A percentile compares a stretch with the other conserved stretches of the same genome.
These are phyloP conservation scores for Candida koratica DNA, from an alignment of 805 yeast genomes.

Conservation along the genomic window DNA sequence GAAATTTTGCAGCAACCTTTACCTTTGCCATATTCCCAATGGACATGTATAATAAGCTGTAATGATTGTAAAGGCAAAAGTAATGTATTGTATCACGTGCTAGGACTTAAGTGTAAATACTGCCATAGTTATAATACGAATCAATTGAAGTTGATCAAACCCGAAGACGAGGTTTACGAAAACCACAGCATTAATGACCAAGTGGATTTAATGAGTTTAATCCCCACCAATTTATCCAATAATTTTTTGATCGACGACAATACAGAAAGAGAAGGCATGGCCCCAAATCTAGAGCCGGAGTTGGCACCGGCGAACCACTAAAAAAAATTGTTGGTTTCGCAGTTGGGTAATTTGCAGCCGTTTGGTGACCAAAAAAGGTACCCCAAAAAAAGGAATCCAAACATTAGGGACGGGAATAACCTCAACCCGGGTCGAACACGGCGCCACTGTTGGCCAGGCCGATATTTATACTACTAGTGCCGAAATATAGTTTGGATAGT, in stretches of 20 bases:
- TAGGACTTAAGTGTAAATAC: slow-evolving; percentile 84
- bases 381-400: no score
- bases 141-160: slow-evolving; percentile 66
- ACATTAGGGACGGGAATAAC: neutral
- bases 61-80: slow-evolving; percentile 87
- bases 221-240: slow-evolving; percentile 32
- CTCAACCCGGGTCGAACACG: no score
- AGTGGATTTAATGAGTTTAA: slow-evolving; percentile 26
- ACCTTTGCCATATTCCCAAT: slow-evolving; percentile 72
- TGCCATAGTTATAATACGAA: slow-evolving; percentile 86
- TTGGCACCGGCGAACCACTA: neutral
- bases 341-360: slow-evolving; percentile 2
- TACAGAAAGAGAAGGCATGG: slow-evolving; percentile 19
- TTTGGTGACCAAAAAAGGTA: no score
- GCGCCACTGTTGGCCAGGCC: no score
- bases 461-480: no score
- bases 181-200: slow-evolving; percentile 17
- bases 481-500: no score
- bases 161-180: slow-evolving; percentile 41
- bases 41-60: slow-evolving; percentile 75
- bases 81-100: slow-evolving; percentile 68
- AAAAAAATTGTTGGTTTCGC: slow-evolving; percentile 2
- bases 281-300: slow-evolving; percentile 14
- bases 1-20: slow-evolving; percentile 74
- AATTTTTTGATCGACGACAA: slow-evolving; percentile 37